Evolutionary conservation across 2,329 filamentous ascomycete genomes (phyloP), one percentile per base, ranked within the genome.

Genomic region (Fusarium longipes): DNA sequence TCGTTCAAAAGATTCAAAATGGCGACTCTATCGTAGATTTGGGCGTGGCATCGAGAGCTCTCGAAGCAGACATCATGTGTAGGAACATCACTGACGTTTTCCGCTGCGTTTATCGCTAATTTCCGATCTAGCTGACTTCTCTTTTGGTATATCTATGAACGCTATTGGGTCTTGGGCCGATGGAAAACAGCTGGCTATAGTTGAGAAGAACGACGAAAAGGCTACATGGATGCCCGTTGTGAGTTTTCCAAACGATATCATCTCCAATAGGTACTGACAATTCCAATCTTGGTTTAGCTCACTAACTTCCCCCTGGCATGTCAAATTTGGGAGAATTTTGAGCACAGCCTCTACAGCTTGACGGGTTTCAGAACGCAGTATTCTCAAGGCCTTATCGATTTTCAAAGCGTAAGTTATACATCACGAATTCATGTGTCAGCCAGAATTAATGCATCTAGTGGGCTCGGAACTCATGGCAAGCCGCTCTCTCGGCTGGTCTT

Each of bases 141-240:
- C 71, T 2, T 74, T 76, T 18, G 71, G 73, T 2, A 66, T 67
- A 30, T 30, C 70, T 5, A 57, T 76, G 0, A 33, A 67, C 15
- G 73, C 73, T 4, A 45, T 76, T 7, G 32, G 52, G 29, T 49
- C 60, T 36, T 75, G 75, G 75, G 60, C 67, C 3, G 50, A 38
- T 4, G 70, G 69, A 0, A 24, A 70, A 24, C 53, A 72, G 0
- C 24, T 76, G 1, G 57, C 63, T 1, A 72, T 76, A 54, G 65
- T 76, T 4, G 55, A 67, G 1, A 75, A 70, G 29, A 76, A 76
- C 15, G 74, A 76, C 30, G 55, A 71, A 12, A 76, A 74, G 43
- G 74, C 74, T 1, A 75, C 69, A 18, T 67, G 68, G 56, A 75
- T 76, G 67, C 72, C 74, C 3, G 38, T 76, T 10, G 74, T 74